Evolutionary conservation across 352 stramenopile genomes (phyloP), one percentile per base, ranked within the genome.

Genomic region (Phytophthora rubi): DNA sequence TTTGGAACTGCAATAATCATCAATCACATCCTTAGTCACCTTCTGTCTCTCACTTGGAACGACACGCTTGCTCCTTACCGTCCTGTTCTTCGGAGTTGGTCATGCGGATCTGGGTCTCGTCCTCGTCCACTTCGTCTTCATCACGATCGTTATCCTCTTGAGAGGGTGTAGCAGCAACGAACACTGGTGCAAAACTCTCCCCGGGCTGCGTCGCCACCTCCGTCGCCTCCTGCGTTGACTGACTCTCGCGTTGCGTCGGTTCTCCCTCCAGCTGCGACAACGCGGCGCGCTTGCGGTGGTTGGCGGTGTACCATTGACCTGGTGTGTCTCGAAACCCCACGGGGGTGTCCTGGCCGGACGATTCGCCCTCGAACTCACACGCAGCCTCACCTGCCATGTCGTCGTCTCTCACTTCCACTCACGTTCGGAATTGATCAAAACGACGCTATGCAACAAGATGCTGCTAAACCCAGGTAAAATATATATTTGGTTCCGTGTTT

Each of bases 81-180:
- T 84, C 73, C 42, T 77, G 79, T 16, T 90, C 83, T 61, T 92
- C 77, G 0, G 83, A 92, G 30, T 89, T 68, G 54, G 85, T 88
- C 81, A 93, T 93, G 44, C 84, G 53, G 63, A 94, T 94, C 77
- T 94, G 87, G 45, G 87, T 94, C 76, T 93, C 87, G 30, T 94
- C 85, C 61, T 93, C 87, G 48, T 94, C 86, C 12, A 89, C 75
- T 15, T 86, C 79, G 10, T 75, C 58, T 51, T 63, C 59, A 3
- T 56, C 49, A 42, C 52, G n/a, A 35, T 56, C 52, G 61, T 58
- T 44, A 1, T 72, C 53, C 3, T 71, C 70, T 49, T 65, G 59
- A 35, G 68, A 80, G 0, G 63, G 71, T 1, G 58, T 56, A 4
- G 71, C 80, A 26, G 76, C 62, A 15, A 89, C 81, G 51, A 90